Percentiles rank a stretch among this genome's conserved stretches.
phyloP scores from a whole-genome alignment of 129 eudicot species.

The Helianthus tuberosus region DNA sequence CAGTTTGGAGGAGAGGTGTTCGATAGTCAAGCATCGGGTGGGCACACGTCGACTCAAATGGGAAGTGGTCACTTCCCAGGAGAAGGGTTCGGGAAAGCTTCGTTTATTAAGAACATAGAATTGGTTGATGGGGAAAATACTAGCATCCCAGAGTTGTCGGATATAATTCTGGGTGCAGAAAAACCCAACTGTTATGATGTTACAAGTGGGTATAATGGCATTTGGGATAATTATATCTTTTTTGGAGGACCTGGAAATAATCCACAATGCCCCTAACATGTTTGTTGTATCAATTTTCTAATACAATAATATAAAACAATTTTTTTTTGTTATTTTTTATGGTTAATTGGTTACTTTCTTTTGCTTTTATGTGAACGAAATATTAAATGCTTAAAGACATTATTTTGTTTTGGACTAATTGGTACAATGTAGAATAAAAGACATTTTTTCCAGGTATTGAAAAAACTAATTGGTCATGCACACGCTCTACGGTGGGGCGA shows the following conservation, averaged over 20 bases:
- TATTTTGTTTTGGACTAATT: too few relatives aligned
- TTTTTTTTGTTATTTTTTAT: too few relatives aligned
- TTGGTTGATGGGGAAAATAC: constrained; percentile 3
- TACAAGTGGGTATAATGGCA: neutral
- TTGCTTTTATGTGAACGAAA: too few relatives aligned
- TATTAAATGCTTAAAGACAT: too few relatives aligned
- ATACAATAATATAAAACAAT: too few relatives aligned
- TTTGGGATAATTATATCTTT: constrained; percentile 24
- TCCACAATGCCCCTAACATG: neutral
- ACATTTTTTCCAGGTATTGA: too few relatives aligned
- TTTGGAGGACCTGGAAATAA: constrained; percentile 27
- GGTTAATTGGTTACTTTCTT: too few relatives aligned
- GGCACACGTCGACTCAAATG: constrained; percentile 11
- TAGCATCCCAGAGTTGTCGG: neutral
- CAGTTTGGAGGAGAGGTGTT: constrained; percentile 74
- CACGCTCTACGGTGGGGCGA: too few relatives aligned
- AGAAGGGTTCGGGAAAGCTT: constrained; percentile 24
- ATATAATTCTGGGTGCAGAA: neutral
- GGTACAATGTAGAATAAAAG: too few relatives aligned
- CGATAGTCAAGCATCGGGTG: neutral
- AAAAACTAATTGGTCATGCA: too few relatives aligned
- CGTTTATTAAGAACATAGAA: constrained; percentile 19
- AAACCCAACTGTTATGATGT: constrained; percentile 18
- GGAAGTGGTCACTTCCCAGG: constrained; percentile 26
- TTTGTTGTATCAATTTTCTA: too few relatives aligned